Evolutionary conservation across 148 eudicot species (phyloP).

Genomic region (Mesembryanthemum crystallinum): DNA sequence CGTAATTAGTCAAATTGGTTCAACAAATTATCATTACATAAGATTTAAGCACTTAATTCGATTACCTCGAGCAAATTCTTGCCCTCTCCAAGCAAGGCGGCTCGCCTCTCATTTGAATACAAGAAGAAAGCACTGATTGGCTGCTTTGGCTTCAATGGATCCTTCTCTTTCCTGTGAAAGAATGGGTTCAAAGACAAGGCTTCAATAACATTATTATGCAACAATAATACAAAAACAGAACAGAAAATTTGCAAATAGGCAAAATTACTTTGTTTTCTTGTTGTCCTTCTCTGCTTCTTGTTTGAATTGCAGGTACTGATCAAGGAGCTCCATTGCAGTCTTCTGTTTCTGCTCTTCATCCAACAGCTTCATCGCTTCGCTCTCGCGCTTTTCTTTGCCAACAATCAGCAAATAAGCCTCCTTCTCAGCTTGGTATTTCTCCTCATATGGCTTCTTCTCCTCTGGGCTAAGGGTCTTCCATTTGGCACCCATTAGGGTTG

Average conservation of each 20-base stretch:
- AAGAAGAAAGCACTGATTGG: conserved; percentile 83
- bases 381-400: conserved; percentile 76
- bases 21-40: neutral
- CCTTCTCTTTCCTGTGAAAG: conserved; percentile 67
- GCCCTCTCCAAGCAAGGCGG: conserved; percentile 55
- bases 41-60: neutral
- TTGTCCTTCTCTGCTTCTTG: conserved; percentile 63
- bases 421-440: conserved; percentile 72
- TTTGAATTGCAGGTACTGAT: conserved; percentile 77
- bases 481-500: conserved; percentile 66
- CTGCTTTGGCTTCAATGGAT: conserved; percentile 84
- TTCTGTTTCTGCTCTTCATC: conserved; percentile 86
- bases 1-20: neutral
- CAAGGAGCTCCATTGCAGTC: conserved; percentile 90
- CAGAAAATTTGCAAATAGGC: neutral
- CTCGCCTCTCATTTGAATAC: conserved; percentile 58
- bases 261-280: conserved; percentile 67
- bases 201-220: too few species aligned
- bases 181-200: neutral
- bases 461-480: conserved; percentile 79
- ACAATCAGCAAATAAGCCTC: conserved; percentile 79
- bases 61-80: conserved; percentile 68
- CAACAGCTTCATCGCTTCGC: conserved; percentile 81
- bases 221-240: neutral
- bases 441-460: conserved; percentile 93